Evolutionary conservation across 805 yeast genomes (phyloP), one percentile per base, ranked within the genome.

Genomic region (Cyberlindnera samutprakarnensis): DNA sequence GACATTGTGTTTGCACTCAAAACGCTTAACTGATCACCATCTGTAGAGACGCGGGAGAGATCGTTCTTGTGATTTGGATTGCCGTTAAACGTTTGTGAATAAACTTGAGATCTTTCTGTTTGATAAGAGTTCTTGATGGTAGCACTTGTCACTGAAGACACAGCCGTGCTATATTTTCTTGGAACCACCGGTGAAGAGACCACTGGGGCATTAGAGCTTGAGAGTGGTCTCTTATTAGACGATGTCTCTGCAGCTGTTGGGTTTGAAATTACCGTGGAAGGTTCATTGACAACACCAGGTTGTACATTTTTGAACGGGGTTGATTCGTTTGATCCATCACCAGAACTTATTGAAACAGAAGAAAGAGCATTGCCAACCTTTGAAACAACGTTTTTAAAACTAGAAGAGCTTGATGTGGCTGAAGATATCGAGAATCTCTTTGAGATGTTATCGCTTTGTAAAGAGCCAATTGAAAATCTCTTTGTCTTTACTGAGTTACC

Each of bases 201-300:
- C 4, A 34, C 35, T 1, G 41, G 35, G 3, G 32, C 26, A 15
- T 36, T 31, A 2, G 41, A 24, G 18, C 18, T 31, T 10, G 34
- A 35, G 19, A 34, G 30, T 14, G 42, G 33, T 25, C 37, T 28
- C 28, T 36, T 37, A 15, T 26, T 21, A 2, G 27, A 24, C 10
- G 31, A 22, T 5, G 11, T 41, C 47, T n/a, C 47, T 51, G n/a
- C n/a, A n/a, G n/a, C n/a, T n/a, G n/a, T n/a, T n/a, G n/a, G n/a
- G n/a, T n/a, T n/a, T n/a, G n/a, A n/a, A n/a, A n/a, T n/a, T n/a
- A n/a, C n/a, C n/a, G n/a, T n/a, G n/a, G n/a, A n/a, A n/a, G n/a
- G n/a, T n/a, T n/a, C n/a, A n/a, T n/a, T n/a, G 31, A 46, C 53
- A 23, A 48, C 32, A 17, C 53, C 53, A 8, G 53, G 52, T 15